These are phyloP conservation scores for Terfezia boudieri DNA, from an alignment of 495 filamentous ascomycete species.

Conservation along the genomic window DNA sequence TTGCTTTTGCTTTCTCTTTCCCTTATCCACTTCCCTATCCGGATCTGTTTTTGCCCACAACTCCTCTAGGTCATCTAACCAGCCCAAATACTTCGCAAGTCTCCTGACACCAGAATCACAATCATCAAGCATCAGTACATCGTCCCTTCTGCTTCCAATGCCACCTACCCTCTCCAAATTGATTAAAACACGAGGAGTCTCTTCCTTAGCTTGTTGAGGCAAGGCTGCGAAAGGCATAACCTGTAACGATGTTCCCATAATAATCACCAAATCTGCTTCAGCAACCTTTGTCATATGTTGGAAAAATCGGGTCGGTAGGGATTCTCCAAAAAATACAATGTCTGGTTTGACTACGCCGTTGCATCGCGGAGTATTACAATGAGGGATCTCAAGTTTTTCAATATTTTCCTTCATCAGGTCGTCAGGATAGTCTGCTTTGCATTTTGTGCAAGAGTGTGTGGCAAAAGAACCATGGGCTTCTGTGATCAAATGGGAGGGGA, in stretches of 20 bases:
- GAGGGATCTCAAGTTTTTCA: constrained; percentile 37
- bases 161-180: constrained; percentile 72
- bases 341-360: constrained; percentile 80
- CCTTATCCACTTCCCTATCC: background rate
- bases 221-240: constrained; percentile 81
- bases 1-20: background rate
- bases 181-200: constrained; percentile 56
- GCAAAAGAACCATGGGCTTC: constrained; percentile 95
- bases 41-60: constrained; percentile 32
- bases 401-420: constrained; percentile 50
- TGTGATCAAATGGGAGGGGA: constrained; percentile 58
- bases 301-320: constrained; percentile 48
- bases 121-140: constrained; percentile 50
- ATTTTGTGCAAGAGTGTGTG: constrained; percentile 72
- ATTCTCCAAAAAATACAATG: constrained; percentile 83
- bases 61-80: constrained; percentile 62
- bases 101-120: constrained; percentile 70
- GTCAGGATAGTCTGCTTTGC: constrained; percentile 45
- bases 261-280: constrained; percentile 56
- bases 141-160: constrained; percentile 51
- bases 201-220: constrained; percentile 36
- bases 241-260: constrained; percentile 77
- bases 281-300: constrained; percentile 30
- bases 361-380: constrained; percentile 38
- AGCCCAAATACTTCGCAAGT: constrained; percentile 62